A percentile compares a stretch with the other conserved stretches of the same genome.
These are phyloP conservation scores for Castanea sativa DNA, from an alignment of 306 rosid genomes.

Conservation along the genomic window DNA sequence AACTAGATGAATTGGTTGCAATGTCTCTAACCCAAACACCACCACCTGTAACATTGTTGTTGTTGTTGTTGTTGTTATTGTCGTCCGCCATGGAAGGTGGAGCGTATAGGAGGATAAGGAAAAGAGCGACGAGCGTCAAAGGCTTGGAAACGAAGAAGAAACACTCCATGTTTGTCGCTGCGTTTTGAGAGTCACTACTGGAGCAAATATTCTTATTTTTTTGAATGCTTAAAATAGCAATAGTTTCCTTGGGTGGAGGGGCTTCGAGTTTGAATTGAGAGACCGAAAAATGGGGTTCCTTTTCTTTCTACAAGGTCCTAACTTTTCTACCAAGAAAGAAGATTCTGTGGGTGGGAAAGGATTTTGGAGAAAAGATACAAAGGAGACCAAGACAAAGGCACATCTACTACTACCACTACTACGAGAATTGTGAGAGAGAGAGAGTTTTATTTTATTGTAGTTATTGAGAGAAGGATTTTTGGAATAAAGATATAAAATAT, in stretches of 20 bases:
- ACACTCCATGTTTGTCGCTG: constrained; percentile 31
- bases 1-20: not conserved
- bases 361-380: not conserved
- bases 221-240: not conserved
- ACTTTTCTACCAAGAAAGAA: not conserved
- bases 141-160: not conserved
- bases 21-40: too few species aligned
- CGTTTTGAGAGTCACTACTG: not conserved
- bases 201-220: not conserved
- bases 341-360: not conserved
- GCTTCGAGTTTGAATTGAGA: constrained; percentile 20
- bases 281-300: not conserved
- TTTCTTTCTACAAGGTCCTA: not conserved
- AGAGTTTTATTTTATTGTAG: not conserved
- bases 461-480: not conserved
- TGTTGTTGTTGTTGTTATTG: not conserved
- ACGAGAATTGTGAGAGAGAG: not conserved
- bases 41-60: not conserved
- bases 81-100: constrained; percentile 3
- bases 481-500: not conserved
- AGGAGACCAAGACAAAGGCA: not conserved
- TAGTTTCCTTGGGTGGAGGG: not conserved
- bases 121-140: not conserved
- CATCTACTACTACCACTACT: not conserved
- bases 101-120: not conserved